Percentiles rank a stretch among this genome's conserved stretches.
These are phyloP conservation scores for Combretum micranthum DNA, from an alignment of 345 rosid species.

Conservation along the genomic window DNA sequence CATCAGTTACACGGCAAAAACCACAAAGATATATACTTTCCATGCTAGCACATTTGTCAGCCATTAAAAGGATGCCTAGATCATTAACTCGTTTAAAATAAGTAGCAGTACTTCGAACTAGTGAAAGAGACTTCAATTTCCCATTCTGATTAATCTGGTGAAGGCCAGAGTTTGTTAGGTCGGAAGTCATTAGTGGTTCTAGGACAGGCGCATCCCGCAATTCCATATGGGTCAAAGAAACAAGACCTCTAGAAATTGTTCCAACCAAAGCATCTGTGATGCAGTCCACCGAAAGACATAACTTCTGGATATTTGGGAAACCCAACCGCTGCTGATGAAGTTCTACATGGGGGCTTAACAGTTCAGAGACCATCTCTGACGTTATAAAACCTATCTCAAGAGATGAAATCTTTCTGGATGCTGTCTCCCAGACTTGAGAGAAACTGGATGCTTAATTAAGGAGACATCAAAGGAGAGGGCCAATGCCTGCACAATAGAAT, in stretches of 20 bases:
- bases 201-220: slow-evolving; percentile 76
- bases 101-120: slow-evolving; percentile 58
- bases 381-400: slow-evolving; percentile 84
- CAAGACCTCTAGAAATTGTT: slow-evolving; percentile 61
- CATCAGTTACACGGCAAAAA: slow-evolving; percentile 81
- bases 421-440: slow-evolving; percentile 59
- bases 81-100: slow-evolving; percentile 80
- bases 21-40: slow-evolving; percentile 88
- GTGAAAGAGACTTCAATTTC: slow-evolving; percentile 71
- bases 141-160: slow-evolving; percentile 71
- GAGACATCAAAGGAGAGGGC: slow-evolving; percentile 78
- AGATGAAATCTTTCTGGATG: slow-evolving; percentile 65
- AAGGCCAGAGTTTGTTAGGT: slow-evolving; percentile 81
- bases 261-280: slow-evolving; percentile 67
- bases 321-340: slow-evolving; percentile 26
- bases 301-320: slow-evolving; percentile 57
- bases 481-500: slow-evolving; percentile 38
- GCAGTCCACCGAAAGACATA: slow-evolving; percentile 73
- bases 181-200: slow-evolving; percentile 57
- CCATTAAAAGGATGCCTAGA: slow-evolving; percentile 87
- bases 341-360: slow-evolving; percentile 43
- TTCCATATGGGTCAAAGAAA: slow-evolving; percentile 67
- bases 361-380: slow-evolving; percentile 67
- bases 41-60: slow-evolving; percentile 70
- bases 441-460: slow-evolving; percentile 56